Percentiles rank a stretch among this genome's conserved stretches.
These are phyloP conservation scores for Aspergillus calidoustus DNA, from an alignment of 2,329 filamentous ascomycete species.

Conservation along the genomic window DNA sequence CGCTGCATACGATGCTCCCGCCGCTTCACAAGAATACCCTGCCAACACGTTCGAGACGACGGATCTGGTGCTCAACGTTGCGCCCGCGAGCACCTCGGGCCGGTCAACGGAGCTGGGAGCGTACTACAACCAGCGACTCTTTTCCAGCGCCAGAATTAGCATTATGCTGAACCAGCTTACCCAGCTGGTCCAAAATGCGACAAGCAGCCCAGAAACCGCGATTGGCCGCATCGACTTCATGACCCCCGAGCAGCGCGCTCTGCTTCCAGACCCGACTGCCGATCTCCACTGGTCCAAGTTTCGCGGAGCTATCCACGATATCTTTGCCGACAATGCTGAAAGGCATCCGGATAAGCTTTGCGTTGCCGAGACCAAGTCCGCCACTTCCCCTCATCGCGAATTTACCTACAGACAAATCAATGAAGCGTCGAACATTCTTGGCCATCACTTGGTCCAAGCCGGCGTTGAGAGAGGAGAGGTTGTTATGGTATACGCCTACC, in stretches of 20 bases:
- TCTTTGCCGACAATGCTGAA: constrained; percentile 57
- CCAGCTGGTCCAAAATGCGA: constrained; percentile 47
- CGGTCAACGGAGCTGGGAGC: constrained; percentile 41
- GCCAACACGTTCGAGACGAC: constrained; percentile 51
- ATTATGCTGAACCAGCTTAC: constrained; percentile 50
- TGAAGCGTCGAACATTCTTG: constrained; percentile 79
- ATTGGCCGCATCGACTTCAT: constrained; percentile 52
- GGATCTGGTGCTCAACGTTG: constrained; percentile 48
- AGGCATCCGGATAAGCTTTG: constrained; percentile 70
- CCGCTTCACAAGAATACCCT: constrained; percentile 45
- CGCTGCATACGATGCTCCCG: constrained; percentile 52
- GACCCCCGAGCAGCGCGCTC: constrained; percentile 38
- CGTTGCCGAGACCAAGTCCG: constrained; percentile 66
- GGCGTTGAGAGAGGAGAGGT: constrained; percentile 81
- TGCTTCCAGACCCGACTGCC: constrained; percentile 44
- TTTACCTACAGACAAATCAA: constrained; percentile 89
- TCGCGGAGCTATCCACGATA: constrained; percentile 50
- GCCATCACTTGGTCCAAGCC: constrained; percentile 75
- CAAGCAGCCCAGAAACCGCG: constrained; percentile 43
- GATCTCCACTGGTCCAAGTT: constrained; percentile 52
- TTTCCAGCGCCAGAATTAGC: constrained; percentile 51
- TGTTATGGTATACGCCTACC: constrained; percentile 89
- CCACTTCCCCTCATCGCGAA: constrained; percentile 59
- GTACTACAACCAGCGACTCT: constrained; percentile 52
- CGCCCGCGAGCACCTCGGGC: constrained; percentile 28